Percentiles rank a stretch among this genome's conserved stretches.
Evolutionary conservation across 129 eudicot species (phyloP).

Genomic region (Glebionis coronaria): DNA sequence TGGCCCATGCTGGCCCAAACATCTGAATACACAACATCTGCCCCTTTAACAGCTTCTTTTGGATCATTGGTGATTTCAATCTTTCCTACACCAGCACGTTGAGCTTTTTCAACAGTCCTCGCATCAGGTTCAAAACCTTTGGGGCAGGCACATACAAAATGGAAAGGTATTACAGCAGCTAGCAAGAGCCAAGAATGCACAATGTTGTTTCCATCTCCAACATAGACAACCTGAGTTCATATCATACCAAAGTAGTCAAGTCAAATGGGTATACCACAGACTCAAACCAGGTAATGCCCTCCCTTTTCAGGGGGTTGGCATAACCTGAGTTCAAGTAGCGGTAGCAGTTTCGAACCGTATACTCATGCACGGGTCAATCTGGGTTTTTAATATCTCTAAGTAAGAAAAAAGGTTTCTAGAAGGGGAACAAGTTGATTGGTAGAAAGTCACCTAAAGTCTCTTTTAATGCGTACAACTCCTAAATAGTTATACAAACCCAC

Average conservation of each 20-base stretch:
- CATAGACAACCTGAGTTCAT: conserved; percentile 71
- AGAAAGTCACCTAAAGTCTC: too few relatives aligned
- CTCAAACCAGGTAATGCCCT: too few relatives aligned
- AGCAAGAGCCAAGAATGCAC: conserved; percentile 91
- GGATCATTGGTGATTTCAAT: conserved; percentile 79
- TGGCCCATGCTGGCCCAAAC: conserved; percentile 99
- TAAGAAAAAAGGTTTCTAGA: too few relatives aligned
- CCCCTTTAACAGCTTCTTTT: conserved; percentile 93
- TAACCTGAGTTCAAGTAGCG: too few relatives aligned
- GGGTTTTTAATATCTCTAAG: too few relatives aligned
- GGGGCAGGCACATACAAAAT: conserved; percentile 96
- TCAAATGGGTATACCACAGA: too few relatives aligned
- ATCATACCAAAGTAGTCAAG: conserved; percentile 9
- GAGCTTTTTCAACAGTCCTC: conserved; percentile 75
- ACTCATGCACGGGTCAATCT: too few relatives aligned
- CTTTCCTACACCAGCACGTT: conserved; percentile 69
- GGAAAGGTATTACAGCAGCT: conserved; percentile 87
- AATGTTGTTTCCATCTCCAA: conserved; percentile 97
- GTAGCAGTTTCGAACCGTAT: too few relatives aligned
- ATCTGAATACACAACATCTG: conserved; percentile 94
- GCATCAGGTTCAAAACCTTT: conserved; percentile 90
- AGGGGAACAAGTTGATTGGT: too few relatives aligned
- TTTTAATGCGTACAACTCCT: too few relatives aligned
- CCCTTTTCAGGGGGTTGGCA: too few relatives aligned
- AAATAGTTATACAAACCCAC: too few relatives aligned